A percentile compares a stretch with the other conserved stretches of the same genome.
Evolutionary conservation across 257 asterid genomes (phyloP).

Genomic region (Nicotiana sylvestris): DNA sequence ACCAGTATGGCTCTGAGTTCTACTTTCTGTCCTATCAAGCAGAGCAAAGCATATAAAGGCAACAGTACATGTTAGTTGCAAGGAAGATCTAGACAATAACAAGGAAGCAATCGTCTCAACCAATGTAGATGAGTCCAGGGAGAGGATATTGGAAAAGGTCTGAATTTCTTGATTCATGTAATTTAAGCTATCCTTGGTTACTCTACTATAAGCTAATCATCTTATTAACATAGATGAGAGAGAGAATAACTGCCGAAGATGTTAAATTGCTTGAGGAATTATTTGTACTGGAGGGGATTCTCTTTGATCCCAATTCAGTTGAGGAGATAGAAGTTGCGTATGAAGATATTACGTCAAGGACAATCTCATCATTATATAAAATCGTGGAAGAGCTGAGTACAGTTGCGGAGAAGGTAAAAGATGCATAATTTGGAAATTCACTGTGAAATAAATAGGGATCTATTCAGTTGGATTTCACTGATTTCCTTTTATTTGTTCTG

Average conservation of each 20-base stretch:
- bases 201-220: slow-evolving; percentile 20
- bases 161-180: slow-evolving; percentile 5
- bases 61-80: slow-evolving; percentile 27
- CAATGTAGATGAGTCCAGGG: slow-evolving; percentile 43
- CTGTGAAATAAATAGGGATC: not conserved
- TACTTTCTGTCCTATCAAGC: slow-evolving; percentile 25
- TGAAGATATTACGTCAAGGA: slow-evolving; percentile 56
- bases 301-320: slow-evolving; percentile 50
- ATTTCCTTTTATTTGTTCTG: not conserved
- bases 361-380: slow-evolving; percentile 54
- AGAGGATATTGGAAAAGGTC: slow-evolving; percentile 63
- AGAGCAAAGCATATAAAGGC: slow-evolving; percentile 86
- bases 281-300: slow-evolving; percentile 59
- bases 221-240: slow-evolving; percentile 44
- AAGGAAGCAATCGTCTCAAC: slow-evolving; percentile 19
- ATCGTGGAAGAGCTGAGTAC: slow-evolving; percentile 39
- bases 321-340: slow-evolving; percentile 57
- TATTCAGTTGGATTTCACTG: not conserved
- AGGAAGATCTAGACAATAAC: slow-evolving; percentile 37
- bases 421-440: not conserved
- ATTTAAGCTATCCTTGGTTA: slow-evolving; percentile 5
- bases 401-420: slow-evolving; percentile 50
- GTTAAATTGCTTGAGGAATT: slow-evolving; percentile 67
- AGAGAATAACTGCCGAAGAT: slow-evolving; percentile 46
- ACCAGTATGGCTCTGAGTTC: slow-evolving; percentile 10